Evolutionary conservation across 139 green algal species (phyloP), one percentile per base, ranked within the genome.

Genomic region (Choricystis sp.): DNA sequence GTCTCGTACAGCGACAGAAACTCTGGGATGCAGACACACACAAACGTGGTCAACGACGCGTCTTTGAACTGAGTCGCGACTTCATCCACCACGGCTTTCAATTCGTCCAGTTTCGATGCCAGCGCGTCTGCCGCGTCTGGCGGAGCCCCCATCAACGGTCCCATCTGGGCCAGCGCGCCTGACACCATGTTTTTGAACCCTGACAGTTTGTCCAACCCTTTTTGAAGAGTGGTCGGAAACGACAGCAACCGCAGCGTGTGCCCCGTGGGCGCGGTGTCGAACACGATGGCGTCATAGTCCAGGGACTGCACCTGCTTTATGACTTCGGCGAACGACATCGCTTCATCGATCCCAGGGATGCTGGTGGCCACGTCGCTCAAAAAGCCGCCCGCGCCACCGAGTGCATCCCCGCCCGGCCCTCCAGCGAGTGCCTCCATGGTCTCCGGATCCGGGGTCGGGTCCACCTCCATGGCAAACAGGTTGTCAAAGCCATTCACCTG

Each of bases 1-100:
- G 91, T 98, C 81, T 98, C 91, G 66, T 98, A 98, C 20, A 98
- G 77, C 14, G 78, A 91, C 9, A 98, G 81, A 72, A 98, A 98
- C 81, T 98, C 91, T 21, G 91, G 90, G 61, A 98, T 98, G 82
- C 91, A 97, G 21, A 98, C 91, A 63, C 85, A 94, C 62, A 98
- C 90, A 77, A 98, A 98, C 0, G 91, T 98, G n/a, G 91, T 98
- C 25, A 96, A 67, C 23, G 85, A 76, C 0, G 90, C 81, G 74
- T 96, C 80, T 63, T 83, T 82, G 80, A 98, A 98, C 77, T 98
- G 91, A 25, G 48, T 63, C 56, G 94, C 94, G n/a, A 95, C 88
- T 56, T 87, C 72, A 60, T 83, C 73, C 29, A 86, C 77, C 21
- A 82, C 74, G 1, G 30, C 26, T 72, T 83, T 85, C 30, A 85